Base-by-base conservation (phyloP, 805 yeast species). In the Hanseniaspora nectarophila region DNA sequence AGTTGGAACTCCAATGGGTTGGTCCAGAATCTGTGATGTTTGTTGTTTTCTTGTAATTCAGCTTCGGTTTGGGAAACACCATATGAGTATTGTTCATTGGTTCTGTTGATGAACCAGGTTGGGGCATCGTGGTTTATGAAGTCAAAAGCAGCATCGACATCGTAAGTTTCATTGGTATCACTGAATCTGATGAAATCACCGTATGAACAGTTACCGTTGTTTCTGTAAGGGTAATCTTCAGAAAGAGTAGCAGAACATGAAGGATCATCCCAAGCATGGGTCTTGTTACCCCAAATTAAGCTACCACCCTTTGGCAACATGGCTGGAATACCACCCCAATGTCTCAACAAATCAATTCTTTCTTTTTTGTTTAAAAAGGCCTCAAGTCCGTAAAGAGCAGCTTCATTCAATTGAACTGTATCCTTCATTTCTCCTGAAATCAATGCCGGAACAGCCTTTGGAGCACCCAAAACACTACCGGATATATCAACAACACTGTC, bases 351-450 rank as follows among this genome's bases (percentile, higher is more conserved):
- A 56, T 86, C 94, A 6, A 87, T 78, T 58, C 98, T 76, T 67
- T 90, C 98, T 55, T 78, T 76, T 63, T 95, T 76, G 48, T 92
- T 82, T 66, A 92, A 88, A 67, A 92, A 92, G 68, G 85, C 87
- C 63, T 92, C 98, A 53, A 92, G 73, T 1, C 97, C 98, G 61
- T 85, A 87, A 57, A 90, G 87, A 0, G 97, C 98, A 55, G 90
- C 68, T 3, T 92, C 82, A 64, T 92, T 92, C 63, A 92, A 71
- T 61, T 90, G 95, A 29, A 94, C 94, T 0, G 98, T 92, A 65
- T 92, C 98, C 65, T 81, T 86, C 97, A 92, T 92, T 67, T 92
- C 98, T 15, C 98, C 98, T 15, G 95, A 85, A n/a, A 92, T 66
- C 54, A 92, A 70, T 0, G 96, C 96, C 0, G 94, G 86, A 20